Percentiles rank a stretch among this genome's conserved stretches.
Conservation (phyloP, 2,329 filamentous ascomycete genomes). For the Chaetomiaceae sp. region DNA sequence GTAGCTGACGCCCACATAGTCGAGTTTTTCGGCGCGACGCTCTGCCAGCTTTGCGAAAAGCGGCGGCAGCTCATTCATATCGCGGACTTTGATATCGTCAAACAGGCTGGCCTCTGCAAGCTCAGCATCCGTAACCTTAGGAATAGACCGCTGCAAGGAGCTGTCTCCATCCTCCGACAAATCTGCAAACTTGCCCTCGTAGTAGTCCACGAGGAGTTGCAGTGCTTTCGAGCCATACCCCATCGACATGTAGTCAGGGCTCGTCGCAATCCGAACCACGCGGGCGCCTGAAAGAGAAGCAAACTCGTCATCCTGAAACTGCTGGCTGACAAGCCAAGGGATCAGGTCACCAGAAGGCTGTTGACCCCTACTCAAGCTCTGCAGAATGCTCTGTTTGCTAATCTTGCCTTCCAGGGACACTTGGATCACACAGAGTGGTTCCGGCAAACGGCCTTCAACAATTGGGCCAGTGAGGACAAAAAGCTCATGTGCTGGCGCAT, state of each 20-base stretch:
- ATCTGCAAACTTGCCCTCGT: constrained; percentile 85
- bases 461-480: constrained; percentile 90
- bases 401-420: constrained; percentile 93
- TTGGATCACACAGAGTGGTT: constrained; percentile 92
- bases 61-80: constrained; percentile 87
- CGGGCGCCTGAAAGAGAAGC: constrained; percentile 87
- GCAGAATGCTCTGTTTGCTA: constrained; percentile 86
- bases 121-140: constrained; percentile 77
- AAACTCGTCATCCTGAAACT: constrained; percentile 97
- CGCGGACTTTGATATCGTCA: constrained; percentile 80
- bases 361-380: constrained; percentile 82
- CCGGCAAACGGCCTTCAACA: constrained; percentile 71
- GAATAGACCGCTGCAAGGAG: constrained; percentile 59
- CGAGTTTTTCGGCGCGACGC: constrained; percentile 71
- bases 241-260: constrained; percentile 88
- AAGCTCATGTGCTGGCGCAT: constrained; percentile 92
- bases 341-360: constrained; percentile 90
- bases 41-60: constrained; percentile 86
- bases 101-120: constrained; percentile 71
- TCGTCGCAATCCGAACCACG: constrained; percentile 90
- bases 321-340: constrained; percentile 94
- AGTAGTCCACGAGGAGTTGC: constrained; percentile 84
- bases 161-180: constrained; percentile 66
- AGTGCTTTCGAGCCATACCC: constrained; percentile 90
- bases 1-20: constrained; percentile 95